phyloP scores from a whole-genome alignment of 179 eudicot genomes.

The Beta corolliflora region DNA sequence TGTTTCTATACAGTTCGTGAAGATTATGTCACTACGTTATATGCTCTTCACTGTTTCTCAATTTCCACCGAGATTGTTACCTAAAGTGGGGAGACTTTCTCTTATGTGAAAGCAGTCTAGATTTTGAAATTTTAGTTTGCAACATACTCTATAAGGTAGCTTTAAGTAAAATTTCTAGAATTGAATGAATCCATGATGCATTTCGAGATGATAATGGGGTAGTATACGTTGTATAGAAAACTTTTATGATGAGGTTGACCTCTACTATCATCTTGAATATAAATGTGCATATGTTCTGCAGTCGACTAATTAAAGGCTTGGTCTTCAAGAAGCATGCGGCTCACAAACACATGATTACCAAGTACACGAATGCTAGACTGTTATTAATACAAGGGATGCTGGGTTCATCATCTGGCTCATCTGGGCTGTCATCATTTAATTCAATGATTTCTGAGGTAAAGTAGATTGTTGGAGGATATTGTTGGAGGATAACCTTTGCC shows the following conservation, averaged over 20 bases:
- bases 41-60: background rate
- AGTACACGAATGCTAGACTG: slow-evolving; percentile 68
- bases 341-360: slow-evolving; percentile 89
- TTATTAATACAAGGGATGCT: slow-evolving; percentile 76
- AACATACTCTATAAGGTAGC: background rate
- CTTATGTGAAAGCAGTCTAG: slow-evolving; percentile 3
- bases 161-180: background rate
- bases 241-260: background rate
- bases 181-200: background rate
- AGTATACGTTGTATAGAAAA: background rate
- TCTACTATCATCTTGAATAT: background rate
- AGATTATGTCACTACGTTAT: background rate
- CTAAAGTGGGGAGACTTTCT: background rate
- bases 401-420: slow-evolving; percentile 65
- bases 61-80: background rate
- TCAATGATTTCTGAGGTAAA: slow-evolving; percentile 54
- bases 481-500: background rate
- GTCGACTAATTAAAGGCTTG: slow-evolving; percentile 73
- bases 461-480: too few species aligned
- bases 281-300: slow-evolving; percentile 35
- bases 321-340: slow-evolving; percentile 98
- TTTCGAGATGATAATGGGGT: background rate
- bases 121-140: background rate
- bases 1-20: background rate
- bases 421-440: slow-evolving; percentile 74